Conservation (phyloP, 345 rosid species). For the Raphanus sativus region DNA sequence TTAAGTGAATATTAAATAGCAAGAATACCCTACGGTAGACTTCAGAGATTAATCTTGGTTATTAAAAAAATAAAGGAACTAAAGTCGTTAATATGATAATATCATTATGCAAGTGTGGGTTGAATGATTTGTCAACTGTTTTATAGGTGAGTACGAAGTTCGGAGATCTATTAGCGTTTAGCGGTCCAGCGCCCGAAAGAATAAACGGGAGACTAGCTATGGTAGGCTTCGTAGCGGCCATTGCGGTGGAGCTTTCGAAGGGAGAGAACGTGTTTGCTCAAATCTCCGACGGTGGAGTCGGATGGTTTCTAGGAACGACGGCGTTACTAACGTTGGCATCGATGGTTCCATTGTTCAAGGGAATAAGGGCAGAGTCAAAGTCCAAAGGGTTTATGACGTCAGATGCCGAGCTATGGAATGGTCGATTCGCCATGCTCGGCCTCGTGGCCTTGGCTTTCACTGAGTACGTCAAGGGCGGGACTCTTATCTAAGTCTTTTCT, state of each 20-base stretch:
- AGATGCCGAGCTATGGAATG: constrained; percentile 84
- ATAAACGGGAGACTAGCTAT: constrained; percentile 80
- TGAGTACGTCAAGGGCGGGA: constrained; percentile 63
- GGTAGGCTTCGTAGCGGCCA: constrained; percentile 73
- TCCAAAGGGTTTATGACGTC: constrained; percentile 69
- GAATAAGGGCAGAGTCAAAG: constrained; percentile 54
- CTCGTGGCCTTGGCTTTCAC: constrained; percentile 72
- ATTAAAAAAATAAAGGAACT: neutral
- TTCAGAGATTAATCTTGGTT: neutral
- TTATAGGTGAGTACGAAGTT: constrained; percentile 55
- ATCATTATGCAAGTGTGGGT: neutral
- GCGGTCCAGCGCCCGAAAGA: constrained; percentile 91
- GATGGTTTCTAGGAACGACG: constrained; percentile 60
- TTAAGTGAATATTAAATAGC: neutral
- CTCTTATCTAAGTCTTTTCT: constrained; percentile 37
- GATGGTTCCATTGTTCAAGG: constrained; percentile 56
- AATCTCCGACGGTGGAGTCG: constrained; percentile 55
- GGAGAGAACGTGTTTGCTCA: constrained; percentile 70
- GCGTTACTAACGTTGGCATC: constrained; percentile 60
- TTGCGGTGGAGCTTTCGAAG: constrained; percentile 59
- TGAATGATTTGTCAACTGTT: neutral
- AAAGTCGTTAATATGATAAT: neutral
- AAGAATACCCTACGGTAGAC: neutral
- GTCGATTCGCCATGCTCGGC: constrained; percentile 80
- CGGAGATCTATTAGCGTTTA: constrained; percentile 60